Conservation (phyloP, 2,329 filamentous ascomycete genomes). For the Juglanconis sp. region DNA sequence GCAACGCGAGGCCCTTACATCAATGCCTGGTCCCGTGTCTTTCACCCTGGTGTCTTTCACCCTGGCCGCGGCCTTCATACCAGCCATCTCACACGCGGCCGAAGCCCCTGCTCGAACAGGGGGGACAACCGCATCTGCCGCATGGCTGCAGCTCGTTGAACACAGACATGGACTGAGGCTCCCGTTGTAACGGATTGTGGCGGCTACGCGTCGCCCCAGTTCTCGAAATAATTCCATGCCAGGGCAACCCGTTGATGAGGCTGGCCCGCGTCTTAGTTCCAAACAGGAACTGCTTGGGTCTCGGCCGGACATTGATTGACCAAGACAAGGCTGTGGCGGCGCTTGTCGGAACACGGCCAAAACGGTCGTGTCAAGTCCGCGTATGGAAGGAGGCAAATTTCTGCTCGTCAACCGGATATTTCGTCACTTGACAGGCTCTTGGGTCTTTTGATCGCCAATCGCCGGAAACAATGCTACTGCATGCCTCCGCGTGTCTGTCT, state of each 20-base stretch:
- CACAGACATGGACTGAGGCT: conserved; percentile 1
- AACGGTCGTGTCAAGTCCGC: background rate
- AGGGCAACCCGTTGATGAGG: background rate
- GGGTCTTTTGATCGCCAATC: background rate
- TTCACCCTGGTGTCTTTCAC: background rate
- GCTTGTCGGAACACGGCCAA: background rate
- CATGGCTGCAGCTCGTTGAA: conserved; percentile 5
- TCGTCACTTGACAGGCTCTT: background rate
- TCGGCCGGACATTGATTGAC: background rate
- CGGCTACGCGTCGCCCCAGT: conserved; percentile 7
- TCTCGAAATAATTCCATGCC: conserved; percentile 5
- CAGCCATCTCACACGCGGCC: background rate
- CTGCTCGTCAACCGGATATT: background rate
- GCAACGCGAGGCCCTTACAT: background rate
- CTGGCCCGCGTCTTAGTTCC: conserved; percentile 5
- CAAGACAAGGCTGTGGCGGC: background rate
- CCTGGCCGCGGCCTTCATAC: background rate
- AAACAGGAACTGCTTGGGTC: conserved; percentile 6
- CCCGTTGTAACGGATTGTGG: conserved; percentile 3
- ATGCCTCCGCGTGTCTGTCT: background rate
- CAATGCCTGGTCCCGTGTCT: background rate
- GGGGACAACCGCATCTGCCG: conserved; percentile 3
- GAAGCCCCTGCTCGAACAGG: background rate
- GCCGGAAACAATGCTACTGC: background rate
- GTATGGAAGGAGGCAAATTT: background rate